phyloP scores from a whole-genome alignment of 2,329 filamentous ascomycete species.

The Ceratocystis harringtonii region DNA sequence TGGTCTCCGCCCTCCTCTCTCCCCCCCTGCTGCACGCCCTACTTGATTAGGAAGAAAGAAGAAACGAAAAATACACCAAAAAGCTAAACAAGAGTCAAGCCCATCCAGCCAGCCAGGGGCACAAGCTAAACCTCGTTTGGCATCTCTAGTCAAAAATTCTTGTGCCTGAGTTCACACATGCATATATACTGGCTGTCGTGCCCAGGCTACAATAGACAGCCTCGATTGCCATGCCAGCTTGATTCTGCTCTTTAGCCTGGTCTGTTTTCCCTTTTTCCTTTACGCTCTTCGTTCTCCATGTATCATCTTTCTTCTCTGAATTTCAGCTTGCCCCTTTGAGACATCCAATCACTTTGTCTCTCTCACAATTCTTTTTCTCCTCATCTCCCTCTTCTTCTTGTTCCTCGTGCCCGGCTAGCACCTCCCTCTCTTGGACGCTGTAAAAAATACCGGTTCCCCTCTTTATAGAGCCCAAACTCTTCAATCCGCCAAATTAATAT shows the following conservation, averaged over 20 bases:
- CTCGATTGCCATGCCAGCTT: too few relatives aligned
- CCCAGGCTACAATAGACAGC: background rate
- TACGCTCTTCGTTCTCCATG: background rate
- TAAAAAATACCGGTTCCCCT: background rate
- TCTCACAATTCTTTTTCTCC: background rate
- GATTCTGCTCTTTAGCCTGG: background rate
- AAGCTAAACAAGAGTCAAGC: background rate
- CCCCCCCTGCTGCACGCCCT: background rate
- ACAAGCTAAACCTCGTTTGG: slow-evolving; percentile 14
- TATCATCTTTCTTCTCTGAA: too few relatives aligned
- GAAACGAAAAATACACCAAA: background rate
- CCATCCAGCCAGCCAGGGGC: background rate
- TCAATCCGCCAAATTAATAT: background rate
- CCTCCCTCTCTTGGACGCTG: background rate
- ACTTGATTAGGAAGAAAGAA: background rate
- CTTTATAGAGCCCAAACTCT: background rate
- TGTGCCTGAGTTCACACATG: slow-evolving; percentile 10
- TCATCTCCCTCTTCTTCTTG: background rate
- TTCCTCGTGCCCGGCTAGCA: background rate
- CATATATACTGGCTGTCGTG: slow-evolving; percentile 4
- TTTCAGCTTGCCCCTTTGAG: background rate
- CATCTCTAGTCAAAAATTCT: slow-evolving; percentile 1
- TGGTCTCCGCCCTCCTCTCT: background rate
- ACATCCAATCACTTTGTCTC: background rate
- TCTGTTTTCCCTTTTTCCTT: background rate